Evolutionary conservation across 176 grass and related monocot species (phyloP).

Genomic region (Lolium multiflorum): DNA sequence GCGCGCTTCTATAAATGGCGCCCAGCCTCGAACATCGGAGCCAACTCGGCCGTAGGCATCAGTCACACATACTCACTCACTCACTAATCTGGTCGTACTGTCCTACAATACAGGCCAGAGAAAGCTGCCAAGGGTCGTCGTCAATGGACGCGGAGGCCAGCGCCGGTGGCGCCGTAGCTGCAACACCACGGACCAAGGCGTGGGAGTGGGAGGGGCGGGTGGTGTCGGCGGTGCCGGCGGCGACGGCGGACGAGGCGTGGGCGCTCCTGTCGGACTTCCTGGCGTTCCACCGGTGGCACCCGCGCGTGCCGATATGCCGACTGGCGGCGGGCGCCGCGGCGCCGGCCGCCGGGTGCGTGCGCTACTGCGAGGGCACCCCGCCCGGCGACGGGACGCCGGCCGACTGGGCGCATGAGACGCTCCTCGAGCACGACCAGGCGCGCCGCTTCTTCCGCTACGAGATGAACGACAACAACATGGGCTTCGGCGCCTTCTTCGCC

Average conservation of each 20-base stretch:
- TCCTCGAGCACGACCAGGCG: conserved; percentile 20
- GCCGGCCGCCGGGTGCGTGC: conserved; percentile 51
- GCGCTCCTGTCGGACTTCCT: conserved; percentile 79
- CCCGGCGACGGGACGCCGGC: not conserved
- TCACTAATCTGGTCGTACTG: not conserved
- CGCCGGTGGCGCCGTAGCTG: not conserved
- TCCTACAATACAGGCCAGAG: not conserved
- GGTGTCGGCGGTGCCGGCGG: conserved; percentile 42
- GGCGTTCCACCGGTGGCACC: conserved; percentile 77
- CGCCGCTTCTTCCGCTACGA: conserved; percentile 65
- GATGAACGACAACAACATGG: conserved; percentile 93
- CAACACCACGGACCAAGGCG: not conserved
- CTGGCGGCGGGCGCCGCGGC: conserved; percentile 19
- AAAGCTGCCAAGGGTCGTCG: not conserved
- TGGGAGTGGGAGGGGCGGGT: conserved; percentile 67
- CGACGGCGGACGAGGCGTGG: conserved; percentile 67
- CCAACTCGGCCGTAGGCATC: not conserved
- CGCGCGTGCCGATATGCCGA: conserved; percentile 59
- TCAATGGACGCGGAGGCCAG: not conserved
- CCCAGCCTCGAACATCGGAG: not conserved
- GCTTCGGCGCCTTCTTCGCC: conserved; percentile 68
- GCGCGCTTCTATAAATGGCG: conserved; percentile 19
- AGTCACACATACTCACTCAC: not conserved
- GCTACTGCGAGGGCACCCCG: conserved; percentile 70
- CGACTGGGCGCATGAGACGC: conserved; percentile 85